phyloP scores from a whole-genome alignment of 768 basidiomycete species.

The Hericium coralloides region DNA sequence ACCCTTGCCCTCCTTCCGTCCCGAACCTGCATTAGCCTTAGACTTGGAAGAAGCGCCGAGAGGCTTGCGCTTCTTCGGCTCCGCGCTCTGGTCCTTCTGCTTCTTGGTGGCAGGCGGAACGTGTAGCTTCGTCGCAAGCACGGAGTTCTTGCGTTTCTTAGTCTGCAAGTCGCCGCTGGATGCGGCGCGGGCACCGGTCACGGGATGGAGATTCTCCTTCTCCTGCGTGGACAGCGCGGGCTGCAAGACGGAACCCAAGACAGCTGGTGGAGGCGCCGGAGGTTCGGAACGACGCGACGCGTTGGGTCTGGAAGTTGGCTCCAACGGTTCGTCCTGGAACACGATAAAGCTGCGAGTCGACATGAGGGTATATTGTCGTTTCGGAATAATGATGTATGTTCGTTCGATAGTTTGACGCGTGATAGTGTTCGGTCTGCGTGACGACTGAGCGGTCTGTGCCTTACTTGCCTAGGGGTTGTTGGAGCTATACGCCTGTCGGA shows the following conservation, averaged over 20 bases:
- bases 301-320: conserved; percentile 26
- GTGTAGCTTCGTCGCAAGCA: conserved; percentile 45
- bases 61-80: conserved; percentile 57
- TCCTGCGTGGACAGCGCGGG: conserved; percentile 29
- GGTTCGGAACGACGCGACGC: conserved; percentile 14
- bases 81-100: conserved; percentile 33
- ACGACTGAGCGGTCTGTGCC: too few relatives aligned
- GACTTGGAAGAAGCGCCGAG: conserved; percentile 18
- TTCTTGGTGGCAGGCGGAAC: conserved; percentile 31
- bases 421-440: not conserved
- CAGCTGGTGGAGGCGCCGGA: conserved; percentile 19
- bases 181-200: conserved; percentile 57
- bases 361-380: conserved; percentile 26
- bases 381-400: not conserved
- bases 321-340: conserved; percentile 46
- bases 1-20: conserved; percentile 1
- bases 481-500: not conserved
- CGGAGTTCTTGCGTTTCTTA: conserved; percentile 59
- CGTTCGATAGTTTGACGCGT: not conserved
- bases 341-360: conserved; percentile 53
- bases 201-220: conserved; percentile 75
- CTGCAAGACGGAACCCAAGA: conserved; percentile 17
- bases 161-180: conserved; percentile 24
- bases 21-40: conserved; percentile 2
- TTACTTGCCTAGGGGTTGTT: too few relatives aligned